These are phyloP conservation scores for Geranium rotundifolium DNA, from an alignment of 345 rosid genomes.

Conservation along the genomic window DNA sequence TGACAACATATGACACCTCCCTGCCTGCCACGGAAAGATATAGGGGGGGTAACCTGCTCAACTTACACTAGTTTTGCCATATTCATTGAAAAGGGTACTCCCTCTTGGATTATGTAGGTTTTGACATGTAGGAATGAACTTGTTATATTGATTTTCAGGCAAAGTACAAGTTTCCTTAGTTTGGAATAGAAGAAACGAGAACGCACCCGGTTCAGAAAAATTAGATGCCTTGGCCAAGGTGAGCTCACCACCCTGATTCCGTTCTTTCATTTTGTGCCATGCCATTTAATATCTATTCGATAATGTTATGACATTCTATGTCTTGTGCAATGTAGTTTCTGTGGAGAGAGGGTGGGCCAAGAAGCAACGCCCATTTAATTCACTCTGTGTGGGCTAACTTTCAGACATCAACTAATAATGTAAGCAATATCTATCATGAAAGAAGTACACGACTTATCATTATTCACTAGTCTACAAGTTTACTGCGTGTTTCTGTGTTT, in stretches of 20 bases:
- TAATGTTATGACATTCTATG: constrained; percentile 2
- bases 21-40: constrained; percentile 75
- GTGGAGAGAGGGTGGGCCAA: constrained; percentile 80
- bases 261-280: neutral
- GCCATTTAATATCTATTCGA: neutral
- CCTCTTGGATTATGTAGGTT: neutral
- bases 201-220: constrained; percentile 47
- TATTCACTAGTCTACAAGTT: too few relatives aligned
- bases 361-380: constrained; percentile 38
- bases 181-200: constrained; percentile 93
- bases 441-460: neutral
- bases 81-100: neutral
- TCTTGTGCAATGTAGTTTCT: constrained; percentile 43
- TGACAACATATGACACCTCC: constrained; percentile 70
- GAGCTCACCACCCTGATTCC: constrained; percentile 14
- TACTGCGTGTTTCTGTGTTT: neutral
- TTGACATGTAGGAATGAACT: neutral
- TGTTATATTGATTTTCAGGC: constrained; percentile 30
- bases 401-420: constrained; percentile 89
- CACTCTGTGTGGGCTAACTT: constrained; percentile 98
- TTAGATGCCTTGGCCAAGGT: constrained; percentile 67
- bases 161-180: constrained; percentile 77
- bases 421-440: constrained; percentile 25
- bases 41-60: constrained; percentile 41
- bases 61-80: constrained; percentile 3